A percentile compares a stretch with the other conserved stretches of the same genome.
Conservation (phyloP, 495 filamentous ascomycete species). For the Parachaetomium inaequale region DNA sequence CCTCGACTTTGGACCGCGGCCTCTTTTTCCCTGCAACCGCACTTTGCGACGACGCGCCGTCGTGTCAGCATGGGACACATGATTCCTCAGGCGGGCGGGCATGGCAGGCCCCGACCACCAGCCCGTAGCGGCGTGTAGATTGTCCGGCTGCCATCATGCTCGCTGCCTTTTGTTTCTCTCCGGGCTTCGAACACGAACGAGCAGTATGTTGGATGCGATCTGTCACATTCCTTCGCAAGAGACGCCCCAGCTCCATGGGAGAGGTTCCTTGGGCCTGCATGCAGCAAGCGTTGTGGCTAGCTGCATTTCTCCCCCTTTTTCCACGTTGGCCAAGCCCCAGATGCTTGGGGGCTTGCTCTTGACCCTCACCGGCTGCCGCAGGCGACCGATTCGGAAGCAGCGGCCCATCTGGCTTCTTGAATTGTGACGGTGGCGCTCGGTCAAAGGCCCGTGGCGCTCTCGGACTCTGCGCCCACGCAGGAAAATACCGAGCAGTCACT, state of each 20-base stretch:
- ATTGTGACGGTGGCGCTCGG: conserved; percentile 17
- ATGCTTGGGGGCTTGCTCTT: background rate
- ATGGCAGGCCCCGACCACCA: background rate
- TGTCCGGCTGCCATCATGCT: background rate
- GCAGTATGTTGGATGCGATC: background rate
- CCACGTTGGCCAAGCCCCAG: background rate
- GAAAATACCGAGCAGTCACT: background rate
- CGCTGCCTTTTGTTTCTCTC: background rate
- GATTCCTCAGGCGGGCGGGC: background rate
- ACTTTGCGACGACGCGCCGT: background rate
- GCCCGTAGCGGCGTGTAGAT: background rate
- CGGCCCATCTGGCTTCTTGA: no score
- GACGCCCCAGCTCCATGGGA: no score
- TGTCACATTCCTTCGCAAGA: no score
- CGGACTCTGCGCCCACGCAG: background rate
- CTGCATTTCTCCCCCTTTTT: background rate
- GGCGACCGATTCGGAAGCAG: background rate
- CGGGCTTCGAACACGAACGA: no score
- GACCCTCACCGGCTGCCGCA: conserved; percentile 12
- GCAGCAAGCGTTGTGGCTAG: background rate
- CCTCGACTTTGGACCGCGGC: background rate
- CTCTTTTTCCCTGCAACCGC: conserved; percentile 2
- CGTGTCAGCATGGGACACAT: background rate
- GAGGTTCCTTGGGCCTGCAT: background rate
- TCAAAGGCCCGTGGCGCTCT: conserved; percentile 7